A percentile compares a stretch with the other conserved stretches of the same genome.
phyloP scores from a whole-genome alignment of 1,139 yeast species.

The Torulaspora globosa region DNA sequence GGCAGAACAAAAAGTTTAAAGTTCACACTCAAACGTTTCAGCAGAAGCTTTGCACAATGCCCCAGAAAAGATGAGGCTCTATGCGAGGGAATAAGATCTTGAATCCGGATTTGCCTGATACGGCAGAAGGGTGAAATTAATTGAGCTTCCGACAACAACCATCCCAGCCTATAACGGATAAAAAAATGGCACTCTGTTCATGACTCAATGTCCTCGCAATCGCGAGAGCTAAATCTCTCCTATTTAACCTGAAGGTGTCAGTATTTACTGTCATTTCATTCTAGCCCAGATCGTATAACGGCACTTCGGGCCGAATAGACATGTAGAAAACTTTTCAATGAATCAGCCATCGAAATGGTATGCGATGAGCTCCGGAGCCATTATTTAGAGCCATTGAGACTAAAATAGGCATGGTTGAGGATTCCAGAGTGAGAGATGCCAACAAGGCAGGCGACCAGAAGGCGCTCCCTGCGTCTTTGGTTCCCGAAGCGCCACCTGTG shows the following conservation, averaged over 20 bases:
- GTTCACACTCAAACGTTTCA: too few species aligned
- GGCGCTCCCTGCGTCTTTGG: slow-evolving; percentile 62
- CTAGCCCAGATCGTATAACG: slow-evolving; percentile 3
- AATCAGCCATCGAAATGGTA: background rate
- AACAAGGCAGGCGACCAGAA: slow-evolving; percentile 39
- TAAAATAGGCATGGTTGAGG: slow-evolving; percentile 39
- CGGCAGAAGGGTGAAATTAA: too few species aligned
- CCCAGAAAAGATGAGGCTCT: too few species aligned
- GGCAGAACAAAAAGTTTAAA: too few species aligned
- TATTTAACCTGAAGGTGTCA: background rate
- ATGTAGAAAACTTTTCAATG: slow-evolving; percentile 13
- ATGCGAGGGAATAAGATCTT: too few species aligned
- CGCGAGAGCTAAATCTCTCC: background rate
- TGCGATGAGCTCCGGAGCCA: slow-evolving; percentile 1
- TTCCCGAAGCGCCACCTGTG: slow-evolving; percentile 81
- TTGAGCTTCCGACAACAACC: too few species aligned
- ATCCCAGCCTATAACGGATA: too few species aligned
- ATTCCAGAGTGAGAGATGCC: slow-evolving; percentile 44
- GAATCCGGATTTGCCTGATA: too few species aligned
- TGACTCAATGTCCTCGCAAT: too few species aligned
- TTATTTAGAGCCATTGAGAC: background rate
- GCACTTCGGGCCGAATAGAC: background rate
- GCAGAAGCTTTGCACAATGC: too few species aligned
- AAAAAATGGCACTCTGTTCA: background rate
- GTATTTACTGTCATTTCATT: background rate